phyloP scores from a whole-genome alignment of 805 yeast genomes.

The Ogataea methylovora region DNA sequence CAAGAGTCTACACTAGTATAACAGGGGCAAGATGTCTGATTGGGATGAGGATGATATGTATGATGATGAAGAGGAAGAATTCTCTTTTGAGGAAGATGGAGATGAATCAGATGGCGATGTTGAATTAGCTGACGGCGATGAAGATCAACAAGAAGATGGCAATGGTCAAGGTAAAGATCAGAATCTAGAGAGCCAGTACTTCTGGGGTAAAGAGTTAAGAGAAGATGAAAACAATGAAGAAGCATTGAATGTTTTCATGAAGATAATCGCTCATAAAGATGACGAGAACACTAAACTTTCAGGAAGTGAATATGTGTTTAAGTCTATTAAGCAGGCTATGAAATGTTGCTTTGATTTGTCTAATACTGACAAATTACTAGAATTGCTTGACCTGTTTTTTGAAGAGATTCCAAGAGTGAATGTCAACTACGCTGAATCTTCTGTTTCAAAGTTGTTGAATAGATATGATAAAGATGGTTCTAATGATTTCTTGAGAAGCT shows the following conservation, averaged over 20 bases:
- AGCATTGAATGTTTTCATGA: slow-evolving; percentile 18
- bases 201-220: slow-evolving; percentile 23
- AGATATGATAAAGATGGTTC: slow-evolving; percentile 18
- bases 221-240: slow-evolving; percentile 21
- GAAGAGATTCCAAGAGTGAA: slow-evolving; percentile 10
- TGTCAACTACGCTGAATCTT: slow-evolving; percentile 19
- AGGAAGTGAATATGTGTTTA: slow-evolving; percentile 19
- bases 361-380: slow-evolving; percentile 8
- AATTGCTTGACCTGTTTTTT: slow-evolving; percentile 13
- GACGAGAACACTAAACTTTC: background rate
- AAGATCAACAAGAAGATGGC: slow-evolving; percentile 2
- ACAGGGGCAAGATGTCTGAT: slow-evolving; percentile 23
- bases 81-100: slow-evolving; percentile 24
- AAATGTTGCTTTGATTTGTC: slow-evolving; percentile 17
- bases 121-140: slow-evolving; percentile 6
- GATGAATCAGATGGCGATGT: slow-evolving; percentile 14
- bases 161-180: slow-evolving; percentile 6
- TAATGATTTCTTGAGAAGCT: slow-evolving; percentile 8
- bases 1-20: background rate
- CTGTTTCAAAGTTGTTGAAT: slow-evolving; percentile 21
- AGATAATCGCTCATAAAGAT: slow-evolving; percentile 8
- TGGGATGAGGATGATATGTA: slow-evolving; percentile 29
- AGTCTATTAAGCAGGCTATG: slow-evolving; percentile 25
- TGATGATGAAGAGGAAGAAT: slow-evolving; percentile 27
- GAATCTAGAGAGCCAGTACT: slow-evolving; percentile 21